Evolutionary conservation across 164 flowering plant species (phyloP), one percentile per base, ranked within the genome.

Genomic region (Pachysandra terminalis): DNA sequence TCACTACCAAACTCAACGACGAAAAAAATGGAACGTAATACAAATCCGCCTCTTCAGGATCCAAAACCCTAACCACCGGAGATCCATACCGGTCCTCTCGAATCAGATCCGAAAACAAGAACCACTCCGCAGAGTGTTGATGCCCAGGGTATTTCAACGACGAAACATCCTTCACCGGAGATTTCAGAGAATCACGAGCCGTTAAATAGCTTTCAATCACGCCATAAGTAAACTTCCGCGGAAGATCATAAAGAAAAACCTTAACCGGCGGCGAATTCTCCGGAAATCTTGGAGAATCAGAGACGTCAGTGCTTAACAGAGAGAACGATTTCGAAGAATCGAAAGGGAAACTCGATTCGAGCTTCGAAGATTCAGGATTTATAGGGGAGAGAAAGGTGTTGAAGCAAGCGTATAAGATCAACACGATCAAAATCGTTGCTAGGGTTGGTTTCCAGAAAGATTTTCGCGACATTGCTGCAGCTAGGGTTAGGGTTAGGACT

Each of bases 121-220:
- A 81, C 99, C 98, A 95, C 81, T 95, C 99, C 9, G 88, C 97
- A 64, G 90, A 80, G 78, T 95, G 99, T 86, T 95, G 97, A 67
- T 92, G 81, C 19, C 97, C 99, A 1, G 99, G 97, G 66, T 92
- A 92, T 75, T 83, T 84, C 53, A 80, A 67, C 37, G 17, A 17
- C 19, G 80, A 60, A 14, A 71, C 77, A 26, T 78, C 82, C 0
- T 25, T 52, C 3, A 55, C 74, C 14, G 81, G 61, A 3, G 48
- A 28, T 8, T 37, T 40, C 51, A 63, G 28, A 17, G 61, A 32
- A 19, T 81, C 84, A 27, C 97, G 86, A 51, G 96, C 96, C 59
- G 65, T 51, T 17, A 81, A 69, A 68, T 95, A 94, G 75, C 85
- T 83, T 72, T 89, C 84, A 63, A 95, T 86, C 16, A 95, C 93